These are phyloP conservation scores for Coleophoma eucalyptorum DNA, from an alignment of 2,329 filamentous ascomycete genomes.

Conservation along the genomic window DNA sequence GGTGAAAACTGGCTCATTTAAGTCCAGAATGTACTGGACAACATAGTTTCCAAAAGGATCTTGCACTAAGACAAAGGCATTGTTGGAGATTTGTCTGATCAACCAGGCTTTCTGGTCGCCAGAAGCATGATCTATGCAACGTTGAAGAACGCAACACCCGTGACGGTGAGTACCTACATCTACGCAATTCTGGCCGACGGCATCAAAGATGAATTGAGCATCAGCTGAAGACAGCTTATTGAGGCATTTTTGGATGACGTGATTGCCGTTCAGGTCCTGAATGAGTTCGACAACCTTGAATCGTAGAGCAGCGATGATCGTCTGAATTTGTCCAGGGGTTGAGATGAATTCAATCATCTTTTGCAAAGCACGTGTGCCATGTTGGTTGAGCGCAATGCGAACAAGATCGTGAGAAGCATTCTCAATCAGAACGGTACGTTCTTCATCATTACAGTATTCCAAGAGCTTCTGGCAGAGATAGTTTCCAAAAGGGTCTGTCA, in stretches of 20 bases:
- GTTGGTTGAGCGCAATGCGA: conserved; percentile 92
- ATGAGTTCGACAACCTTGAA: conserved; percentile 89
- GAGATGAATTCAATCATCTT: conserved; percentile 99
- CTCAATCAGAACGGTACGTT: conserved; percentile 88
- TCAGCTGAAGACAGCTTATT: conserved; percentile 85
- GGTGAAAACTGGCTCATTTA: conserved; percentile 84
- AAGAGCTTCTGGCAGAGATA: conserved; percentile 98
- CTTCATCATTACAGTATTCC: conserved; percentile 91
- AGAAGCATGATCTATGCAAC: conserved; percentile 95
- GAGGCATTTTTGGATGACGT: conserved; percentile 98
- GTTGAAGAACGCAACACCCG: conserved; percentile 95
- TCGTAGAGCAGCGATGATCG: conserved; percentile 81
- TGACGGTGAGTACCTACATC: conserved; percentile 95
- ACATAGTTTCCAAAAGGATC: conserved; percentile 99
- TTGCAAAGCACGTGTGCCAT: conserved; percentile 92
- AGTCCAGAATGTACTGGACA: conserved; percentile 95
- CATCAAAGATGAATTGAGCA: conserved; percentile 95
- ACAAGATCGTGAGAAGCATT: conserved; percentile 87
- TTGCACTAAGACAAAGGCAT: conserved; percentile 86
- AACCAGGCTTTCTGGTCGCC: conserved; percentile 85
- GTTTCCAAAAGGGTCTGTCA: conserved; percentile 99
- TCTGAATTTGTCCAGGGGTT: conserved; percentile 77
- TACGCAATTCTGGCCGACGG: conserved; percentile 82
- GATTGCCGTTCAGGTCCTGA: conserved; percentile 96
- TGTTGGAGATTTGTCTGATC: conserved; percentile 80